phyloP scores from a whole-genome alignment of 129 eudicot species.

The Calendula officinalis region DNA sequence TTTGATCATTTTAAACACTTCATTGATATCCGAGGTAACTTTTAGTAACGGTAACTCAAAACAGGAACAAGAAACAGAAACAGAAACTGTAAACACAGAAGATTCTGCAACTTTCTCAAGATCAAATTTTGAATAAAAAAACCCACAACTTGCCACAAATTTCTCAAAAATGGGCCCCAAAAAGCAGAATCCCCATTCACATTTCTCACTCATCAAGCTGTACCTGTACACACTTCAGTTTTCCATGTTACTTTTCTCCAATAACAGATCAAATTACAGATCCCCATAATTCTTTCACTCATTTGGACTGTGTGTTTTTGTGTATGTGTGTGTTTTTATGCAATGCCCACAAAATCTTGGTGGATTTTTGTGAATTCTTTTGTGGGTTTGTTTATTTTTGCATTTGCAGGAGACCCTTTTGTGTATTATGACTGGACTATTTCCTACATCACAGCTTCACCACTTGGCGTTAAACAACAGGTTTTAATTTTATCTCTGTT shows the following conservation, averaged over 20 bases:
- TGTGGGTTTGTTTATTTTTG: conserved; percentile 36
- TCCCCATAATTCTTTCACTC: conserved; percentile 30
- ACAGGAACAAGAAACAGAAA: not conserved
- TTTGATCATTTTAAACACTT: not conserved
- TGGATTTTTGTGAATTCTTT: conserved; percentile 39
- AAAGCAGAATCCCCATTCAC: conserved; percentile 19
- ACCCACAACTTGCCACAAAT: not conserved
- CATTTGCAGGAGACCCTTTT: conserved; percentile 75
- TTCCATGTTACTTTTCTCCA: conserved; percentile 20
- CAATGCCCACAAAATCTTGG: conserved; percentile 34
- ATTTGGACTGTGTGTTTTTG: not conserved
- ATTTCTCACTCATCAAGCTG: conserved; percentile 23
- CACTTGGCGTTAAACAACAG: conserved; percentile 92
- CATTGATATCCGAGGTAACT: not conserved
- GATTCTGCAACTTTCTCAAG: conserved; percentile 18
- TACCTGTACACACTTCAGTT: conserved; percentile 19
- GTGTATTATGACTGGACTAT: conserved; percentile 87
- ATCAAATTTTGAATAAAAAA: not conserved
- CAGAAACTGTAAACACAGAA: conserved; percentile 25
- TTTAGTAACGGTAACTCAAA: not conserved
- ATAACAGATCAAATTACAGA: conserved; percentile 16
- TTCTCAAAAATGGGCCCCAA: conserved; percentile 29
- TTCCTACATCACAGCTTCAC: conserved; percentile 81
- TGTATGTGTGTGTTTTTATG: conserved; percentile 3
- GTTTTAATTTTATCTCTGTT: conserved; percentile 33